Evolutionary conservation across 1,284 basidiomycete genomes (phyloP).

Genomic region (Megacollybia platyphylla): DNA sequence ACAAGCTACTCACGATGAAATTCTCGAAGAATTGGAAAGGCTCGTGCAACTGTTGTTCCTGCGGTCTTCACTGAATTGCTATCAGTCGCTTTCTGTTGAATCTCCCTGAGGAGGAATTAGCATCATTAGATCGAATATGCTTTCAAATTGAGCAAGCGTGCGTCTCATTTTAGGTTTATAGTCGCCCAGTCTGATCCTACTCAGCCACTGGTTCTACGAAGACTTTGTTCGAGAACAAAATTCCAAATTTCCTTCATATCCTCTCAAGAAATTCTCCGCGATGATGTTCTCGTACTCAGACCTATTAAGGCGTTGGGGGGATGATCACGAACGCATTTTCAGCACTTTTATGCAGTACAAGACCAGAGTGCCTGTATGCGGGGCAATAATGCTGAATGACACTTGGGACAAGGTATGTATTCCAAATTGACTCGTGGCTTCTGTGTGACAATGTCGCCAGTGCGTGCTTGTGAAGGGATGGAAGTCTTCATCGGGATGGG

Average conservation of each 20-base stretch:
- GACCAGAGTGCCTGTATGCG: conserved; percentile 96
- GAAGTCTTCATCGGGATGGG: conserved; percentile 95
- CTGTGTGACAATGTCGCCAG: conserved; percentile 22
- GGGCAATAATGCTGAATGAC: conserved; percentile 89
- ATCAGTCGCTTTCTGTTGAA: conserved; percentile 91
- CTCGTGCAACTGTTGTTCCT: conserved; percentile 14
- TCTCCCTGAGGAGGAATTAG: conserved; percentile 87
- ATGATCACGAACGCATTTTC: conserved; percentile 73
- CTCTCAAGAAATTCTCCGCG: conserved; percentile 90
- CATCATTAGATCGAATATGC: conserved; percentile 86
- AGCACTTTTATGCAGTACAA: conserved; percentile 90
- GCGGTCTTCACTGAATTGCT: conserved; percentile 3
- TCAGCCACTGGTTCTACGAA: conserved; percentile 98
- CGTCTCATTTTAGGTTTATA: conserved; percentile 18
- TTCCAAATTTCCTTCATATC: conserved; percentile 75
- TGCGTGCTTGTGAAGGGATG: conserved; percentile 94
- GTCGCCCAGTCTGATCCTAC: conserved; percentile 6
- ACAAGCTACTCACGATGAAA: conserved; percentile 59
- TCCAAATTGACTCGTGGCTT: background rate
- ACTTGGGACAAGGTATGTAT: conserved; percentile 79
- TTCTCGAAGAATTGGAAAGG: conserved; percentile 87
- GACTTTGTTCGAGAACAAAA: conserved; percentile 94
- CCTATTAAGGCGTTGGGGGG: conserved; percentile 65
- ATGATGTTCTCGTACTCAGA: conserved; percentile 82
- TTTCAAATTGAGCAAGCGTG: conserved; percentile 99